Evolutionary conservation across 2,329 filamentous ascomycete genomes (phyloP), one percentile per base, ranked within the genome.

Genomic region (Apiospora phragmitis): DNA sequence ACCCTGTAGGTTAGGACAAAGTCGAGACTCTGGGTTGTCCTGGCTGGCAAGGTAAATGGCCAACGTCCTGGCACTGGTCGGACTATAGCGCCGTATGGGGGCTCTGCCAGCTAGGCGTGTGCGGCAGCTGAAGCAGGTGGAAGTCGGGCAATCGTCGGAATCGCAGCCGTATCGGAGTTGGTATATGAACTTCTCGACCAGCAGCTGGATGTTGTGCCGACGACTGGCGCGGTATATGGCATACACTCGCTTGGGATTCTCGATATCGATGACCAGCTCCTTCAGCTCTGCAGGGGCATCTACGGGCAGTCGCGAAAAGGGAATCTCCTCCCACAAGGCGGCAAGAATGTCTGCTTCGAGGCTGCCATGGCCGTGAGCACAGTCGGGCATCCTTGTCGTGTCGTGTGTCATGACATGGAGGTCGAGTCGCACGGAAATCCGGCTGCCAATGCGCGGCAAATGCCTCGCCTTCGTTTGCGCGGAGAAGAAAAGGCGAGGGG

Each of bases 81-180:
- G 88, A 70, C 92, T 97, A 76, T 95, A 96, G 76, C 92, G 88
- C 72, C 94, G 91, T 75, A 94, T 88, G 2, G 94, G 94, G 0
- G 88, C 88, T 73, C 89, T 89, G 43, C 87, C 89, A 35, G 89
- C 87, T 51, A 91, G 83, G 74, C 92, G 88, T 80, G 88, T 92
- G 70, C 93, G 90, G 79, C 89, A 94, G 72, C 91, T 94, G 77
- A 95, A 92, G 82, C 94, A 97, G 18, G 93, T 95, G 18, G 93
- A 83, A 1, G 91, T 95, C 45, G 85, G 85, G 81, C 94, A 97
- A 68, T 86, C 84, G 69, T 86, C 83, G 73, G 88, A 89, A 72
- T 89, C 89, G 79, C 94, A 97, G 73, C 94, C 94, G 74, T 93
- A 88, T 70, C 94, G 89, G n/a, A 97, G 88, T 81, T 97, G 94